A percentile compares a stretch with the other conserved stretches of the same genome.
phyloP scores from a whole-genome alignment of 2,329 filamentous ascomycete genomes.

The Fusarium brachygibbosum region DNA sequence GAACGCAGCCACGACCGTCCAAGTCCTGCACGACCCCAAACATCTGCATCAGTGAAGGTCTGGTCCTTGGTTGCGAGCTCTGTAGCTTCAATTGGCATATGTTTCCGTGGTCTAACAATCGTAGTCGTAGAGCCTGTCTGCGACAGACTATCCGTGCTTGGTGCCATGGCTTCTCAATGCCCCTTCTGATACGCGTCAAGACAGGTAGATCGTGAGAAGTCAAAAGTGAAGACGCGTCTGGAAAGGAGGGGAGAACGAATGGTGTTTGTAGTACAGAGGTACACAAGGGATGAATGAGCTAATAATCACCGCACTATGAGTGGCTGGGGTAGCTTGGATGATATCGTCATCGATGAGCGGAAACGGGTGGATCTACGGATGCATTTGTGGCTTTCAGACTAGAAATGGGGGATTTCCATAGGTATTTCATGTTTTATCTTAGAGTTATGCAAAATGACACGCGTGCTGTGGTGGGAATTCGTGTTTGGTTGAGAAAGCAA shows the following conservation, averaged over 20 bases:
- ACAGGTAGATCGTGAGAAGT: neutral
- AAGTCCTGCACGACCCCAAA: slow-evolving; percentile 47
- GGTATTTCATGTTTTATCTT: neutral
- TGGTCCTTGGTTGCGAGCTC: neutral
- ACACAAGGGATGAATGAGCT: neutral
- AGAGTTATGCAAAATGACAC: slow-evolving; percentile 7
- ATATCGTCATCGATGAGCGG: slow-evolving; percentile 19
- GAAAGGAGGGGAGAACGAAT: neutral
- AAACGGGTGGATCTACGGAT: slow-evolving; percentile 1
- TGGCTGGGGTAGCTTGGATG: slow-evolving; percentile 4
- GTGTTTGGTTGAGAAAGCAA: neutral
- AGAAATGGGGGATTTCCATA: neutral
- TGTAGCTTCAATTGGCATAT: neutral
- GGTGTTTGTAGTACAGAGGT: slow-evolving; percentile 4
- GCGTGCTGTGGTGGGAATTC: neutral
- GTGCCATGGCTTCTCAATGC: neutral
- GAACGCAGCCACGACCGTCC: slow-evolving; percentile 45
- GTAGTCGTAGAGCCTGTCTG: slow-evolving; percentile 23
- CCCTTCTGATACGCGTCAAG: neutral
- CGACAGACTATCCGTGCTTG: slow-evolving; percentile 2
- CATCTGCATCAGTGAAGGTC: neutral
- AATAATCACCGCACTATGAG: slow-evolving; percentile 5
- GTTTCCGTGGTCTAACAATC: neutral
- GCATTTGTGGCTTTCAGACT: neutral
- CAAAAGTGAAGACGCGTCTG: neutral